Evolutionary conservation across 495 filamentous ascomycete species (phyloP), one percentile per base, ranked within the genome.

Genomic region (Penicillium robsamsonii): DNA sequence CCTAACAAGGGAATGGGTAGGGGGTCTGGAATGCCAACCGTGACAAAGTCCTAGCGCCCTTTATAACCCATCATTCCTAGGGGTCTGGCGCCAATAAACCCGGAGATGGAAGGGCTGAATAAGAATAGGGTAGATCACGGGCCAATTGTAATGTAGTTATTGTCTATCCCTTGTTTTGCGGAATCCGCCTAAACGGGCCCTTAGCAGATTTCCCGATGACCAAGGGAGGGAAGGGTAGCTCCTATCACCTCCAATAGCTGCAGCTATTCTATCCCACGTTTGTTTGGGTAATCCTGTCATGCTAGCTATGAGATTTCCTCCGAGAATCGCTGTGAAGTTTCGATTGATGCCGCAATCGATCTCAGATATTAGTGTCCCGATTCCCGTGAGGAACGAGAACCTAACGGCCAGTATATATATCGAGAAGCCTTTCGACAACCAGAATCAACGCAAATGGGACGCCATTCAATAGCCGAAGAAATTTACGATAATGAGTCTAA

Each of bases 401-500:
- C 1, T 24, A 20, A 1, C 20, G 9, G 22, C 20, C 13, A 30
- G 6, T 17, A 12, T 20, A 31, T 22, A n/a, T 18, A 12, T 18
- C 4, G 1, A 27, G 17, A 20, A n/a, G 8, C 3, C 5, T 25
- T 50, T 17, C 37, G 1, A 27, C 22, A 0, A 9, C n/a, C 8
- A 20, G 1, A 0, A 30, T 29, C 38, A 30, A 37, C 13, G 27
- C 61, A 57, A 65, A 67, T 67, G 65, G 62, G 65, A 49, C 59
- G 30, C 4, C 44, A 46, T 5, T 46, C 50, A 2, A 47, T 57
- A 20, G 43, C 37, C 1, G 46, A 27, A 43, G 57, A 61, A 22
- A 55, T 46, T 3, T 66, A 59, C 33, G 60, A 49, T 47, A 35
- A 57, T 55, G 62, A 67, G 35, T 42, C 61, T 7, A 63, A 60